A percentile compares a stretch with the other conserved stretches of the same genome.
Evolutionary conservation across 2,329 filamentous ascomycete genomes (phyloP).

Genomic region (Metarhizium anisopliae): DNA sequence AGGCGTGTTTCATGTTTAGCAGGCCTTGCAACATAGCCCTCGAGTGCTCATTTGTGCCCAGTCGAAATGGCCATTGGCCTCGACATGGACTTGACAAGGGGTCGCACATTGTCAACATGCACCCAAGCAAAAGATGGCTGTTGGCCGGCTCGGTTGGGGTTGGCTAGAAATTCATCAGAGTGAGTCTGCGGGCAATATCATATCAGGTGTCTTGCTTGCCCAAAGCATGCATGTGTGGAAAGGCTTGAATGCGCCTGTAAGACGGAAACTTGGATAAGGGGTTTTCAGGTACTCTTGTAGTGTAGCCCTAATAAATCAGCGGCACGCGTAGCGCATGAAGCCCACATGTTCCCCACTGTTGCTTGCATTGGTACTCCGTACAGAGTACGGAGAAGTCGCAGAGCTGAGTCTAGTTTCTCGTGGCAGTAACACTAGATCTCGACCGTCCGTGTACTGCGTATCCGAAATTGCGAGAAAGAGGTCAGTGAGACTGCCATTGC

Average conservation of each 20-base stretch:
- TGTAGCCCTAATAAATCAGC: no score
- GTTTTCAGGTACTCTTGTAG: no score
- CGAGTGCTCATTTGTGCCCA: not conserved
- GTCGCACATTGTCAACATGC: not conserved
- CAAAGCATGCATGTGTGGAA: no score
- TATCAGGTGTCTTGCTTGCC: no score
- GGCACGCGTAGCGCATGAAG: no score
- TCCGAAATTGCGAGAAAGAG: slow-evolving; percentile 2
- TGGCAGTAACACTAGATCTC: not conserved
- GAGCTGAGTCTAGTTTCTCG: not conserved
- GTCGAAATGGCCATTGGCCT: not conserved
- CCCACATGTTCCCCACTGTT: not conserved
- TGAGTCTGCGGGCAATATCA: not conserved
- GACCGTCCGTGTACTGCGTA: not conserved
- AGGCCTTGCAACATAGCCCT: slow-evolving; percentile 9
- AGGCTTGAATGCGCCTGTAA: no score
- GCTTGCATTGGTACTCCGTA: not conserved
- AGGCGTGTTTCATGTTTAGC: slow-evolving; percentile 40
- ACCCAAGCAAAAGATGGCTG: not conserved
- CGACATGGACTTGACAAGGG: not conserved
- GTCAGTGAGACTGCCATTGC: not conserved
- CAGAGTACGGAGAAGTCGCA: not conserved
- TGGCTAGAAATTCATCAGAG: not conserved
- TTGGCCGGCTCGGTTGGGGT: not conserved
- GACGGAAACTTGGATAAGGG: no score